A percentile compares a stretch with the other conserved stretches of the same genome.
These are phyloP conservation scores for Malassezia nana DNA, from an alignment of 1,284 basidiomycete genomes.

Conservation along the genomic window DNA sequence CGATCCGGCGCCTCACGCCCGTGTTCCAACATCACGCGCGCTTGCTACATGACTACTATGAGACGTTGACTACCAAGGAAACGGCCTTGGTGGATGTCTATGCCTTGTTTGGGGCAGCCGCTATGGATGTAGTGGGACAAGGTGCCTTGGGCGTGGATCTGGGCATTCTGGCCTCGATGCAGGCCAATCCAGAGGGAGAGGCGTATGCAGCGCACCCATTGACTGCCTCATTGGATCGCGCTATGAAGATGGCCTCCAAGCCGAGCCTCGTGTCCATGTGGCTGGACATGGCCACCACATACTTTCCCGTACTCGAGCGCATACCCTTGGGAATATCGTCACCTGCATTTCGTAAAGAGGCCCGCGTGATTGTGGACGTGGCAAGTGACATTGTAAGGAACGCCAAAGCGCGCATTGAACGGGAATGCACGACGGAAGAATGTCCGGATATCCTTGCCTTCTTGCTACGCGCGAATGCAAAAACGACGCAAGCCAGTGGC, in stretches of 20 bases:
- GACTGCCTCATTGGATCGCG: slow-evolving; percentile 4
- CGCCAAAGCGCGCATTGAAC: slow-evolving; percentile 2
- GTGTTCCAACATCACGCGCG: slow-evolving; percentile 27
- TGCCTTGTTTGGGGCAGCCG: not conserved
- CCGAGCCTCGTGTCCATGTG: not conserved
- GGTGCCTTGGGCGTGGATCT: slow-evolving; percentile 15
- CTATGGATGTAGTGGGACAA: slow-evolving; percentile 18
- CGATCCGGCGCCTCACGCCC: slow-evolving; percentile 33
- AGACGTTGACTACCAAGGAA: not conserved
- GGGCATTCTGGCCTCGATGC: not conserved
- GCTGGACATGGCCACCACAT: slow-evolving; percentile 7
- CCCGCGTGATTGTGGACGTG: not conserved
- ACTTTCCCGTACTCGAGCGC: slow-evolving; percentile 8
- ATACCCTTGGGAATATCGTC: slow-evolving; percentile 12
- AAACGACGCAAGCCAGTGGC: not conserved
- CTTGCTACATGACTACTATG: slow-evolving; percentile 19
- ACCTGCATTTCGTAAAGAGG: not conserved
- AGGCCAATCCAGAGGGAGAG: not conserved
- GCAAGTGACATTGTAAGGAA: slow-evolving; percentile 5
- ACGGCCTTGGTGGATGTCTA: slow-evolving; percentile 6
- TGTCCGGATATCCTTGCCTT: slow-evolving; percentile 31
- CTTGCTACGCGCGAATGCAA: slow-evolving; percentile 42
- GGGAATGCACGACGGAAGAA: not conserved
- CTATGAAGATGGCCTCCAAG: slow-evolving; percentile 9
- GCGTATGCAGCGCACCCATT: slow-evolving; percentile 6